Evolutionary conservation across 2,329 filamentous ascomycete species (phyloP).

Genomic region (Fusarium sp.): DNA sequence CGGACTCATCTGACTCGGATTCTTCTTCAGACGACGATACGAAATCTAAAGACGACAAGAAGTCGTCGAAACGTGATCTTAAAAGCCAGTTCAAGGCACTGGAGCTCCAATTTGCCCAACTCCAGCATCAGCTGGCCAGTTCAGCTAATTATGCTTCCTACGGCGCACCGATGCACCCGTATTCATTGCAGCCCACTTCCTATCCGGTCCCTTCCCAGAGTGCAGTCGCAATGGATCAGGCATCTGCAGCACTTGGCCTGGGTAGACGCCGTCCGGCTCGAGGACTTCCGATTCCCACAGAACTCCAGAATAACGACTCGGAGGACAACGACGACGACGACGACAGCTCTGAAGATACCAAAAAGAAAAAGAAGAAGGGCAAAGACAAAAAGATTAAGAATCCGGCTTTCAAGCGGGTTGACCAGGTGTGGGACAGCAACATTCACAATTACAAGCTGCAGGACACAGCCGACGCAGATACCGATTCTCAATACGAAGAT

Average conservation of each 20-base stretch:
- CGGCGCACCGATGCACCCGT: neutral
- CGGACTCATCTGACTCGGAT: conserved; percentile 42
- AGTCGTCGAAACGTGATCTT: conserved; percentile 32
- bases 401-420: conserved; percentile 63
- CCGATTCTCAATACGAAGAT: conserved; percentile 74
- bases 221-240: neutral
- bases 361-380: conserved; percentile 29
- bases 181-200: conserved; percentile 8
- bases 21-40: conserved; percentile 34
- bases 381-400: conserved; percentile 42
- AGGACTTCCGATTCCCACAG: neutral
- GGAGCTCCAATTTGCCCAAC: conserved; percentile 43
- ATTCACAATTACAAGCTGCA: conserved; percentile 66
- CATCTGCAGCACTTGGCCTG: neutral
- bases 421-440: conserved; percentile 64
- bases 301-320: neutral
- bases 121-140: conserved; percentile 41
- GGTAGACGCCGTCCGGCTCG: neutral
- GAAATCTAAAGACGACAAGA: conserved; percentile 32
- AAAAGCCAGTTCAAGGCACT: conserved; percentile 48
- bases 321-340: neutral
- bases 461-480: conserved; percentile 60
- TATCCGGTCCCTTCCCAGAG: neutral
- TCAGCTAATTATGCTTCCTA: conserved; percentile 5
- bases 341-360: conserved; percentile 25